Evolutionary conservation across 129 eudicot species (phyloP), one percentile per base, ranked within the genome.

Genomic region (Heracleum sosnowskyi): DNA sequence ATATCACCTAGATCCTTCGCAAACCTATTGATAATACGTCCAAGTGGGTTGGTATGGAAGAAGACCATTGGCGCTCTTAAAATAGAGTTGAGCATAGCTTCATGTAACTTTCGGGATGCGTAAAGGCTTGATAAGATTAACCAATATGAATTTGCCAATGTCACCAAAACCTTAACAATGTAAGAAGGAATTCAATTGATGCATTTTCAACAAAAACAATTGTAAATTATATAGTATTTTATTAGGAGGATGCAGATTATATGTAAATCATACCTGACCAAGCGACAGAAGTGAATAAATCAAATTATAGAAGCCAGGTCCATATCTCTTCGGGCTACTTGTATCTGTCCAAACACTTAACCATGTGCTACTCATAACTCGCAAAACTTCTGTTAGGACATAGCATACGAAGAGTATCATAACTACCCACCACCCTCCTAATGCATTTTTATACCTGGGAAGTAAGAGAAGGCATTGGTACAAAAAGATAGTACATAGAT

Each of bases 61-160:
- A 96, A 96, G 73, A 90, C 95, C 99, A 96, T 96, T 18, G 99
- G 97, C 69, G 97, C 99, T 82, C 91, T 87, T 57, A 96, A 80
- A 51, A 92, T 86, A 53, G 99, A 81, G 40, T 73, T 75, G 33
- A 96, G 91, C 97, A 96, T 96, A 11, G 91, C 89, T 72, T 96
- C 88, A 68, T 96, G 99, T 79, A 96, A 83, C 80, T 80, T 83
- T 79, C 85, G 80, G n/a, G 99, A 93, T 37, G 99, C 99, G 41
- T 84, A 78, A 83, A 96, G 95, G 84, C 97, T 96, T 44, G 99
- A 86, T 37, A 83, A 73, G 79, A 96, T 92, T 85, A 96, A 86
- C 97, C 97, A 92, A 89, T 83, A 96, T 26, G 99, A 92, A 83
- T 96, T 96, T 45, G 82, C 84, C 83, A 96, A 76, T 51, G 97